A percentile compares a stretch with the other conserved stretches of the same genome.
Conservation (phyloP, 768 basidiomycete genomes). For the Boletus insuetus region DNA sequence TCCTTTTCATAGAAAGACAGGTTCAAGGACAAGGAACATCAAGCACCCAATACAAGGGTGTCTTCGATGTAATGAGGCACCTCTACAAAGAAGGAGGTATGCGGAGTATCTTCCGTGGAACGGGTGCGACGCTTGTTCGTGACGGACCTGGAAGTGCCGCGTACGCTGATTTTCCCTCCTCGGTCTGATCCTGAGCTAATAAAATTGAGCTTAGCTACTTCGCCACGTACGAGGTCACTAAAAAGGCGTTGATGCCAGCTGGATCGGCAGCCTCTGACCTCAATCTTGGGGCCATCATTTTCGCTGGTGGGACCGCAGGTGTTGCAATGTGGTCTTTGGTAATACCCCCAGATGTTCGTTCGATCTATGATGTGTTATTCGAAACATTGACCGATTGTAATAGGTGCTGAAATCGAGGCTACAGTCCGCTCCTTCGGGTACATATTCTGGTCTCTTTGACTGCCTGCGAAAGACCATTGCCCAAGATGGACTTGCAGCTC, state of each 20-base stretch:
- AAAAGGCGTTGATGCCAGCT: conserved; percentile 78
- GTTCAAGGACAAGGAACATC: conserved; percentile 84
- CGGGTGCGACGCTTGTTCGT: conserved; percentile 87
- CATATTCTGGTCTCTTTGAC: conserved; percentile 93
- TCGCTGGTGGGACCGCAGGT: conserved; percentile 93
- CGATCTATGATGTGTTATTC: not conserved
- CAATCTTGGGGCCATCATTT: conserved; percentile 80
- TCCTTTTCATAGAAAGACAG: conserved; percentile 37
- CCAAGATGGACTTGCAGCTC: conserved; percentile 76
- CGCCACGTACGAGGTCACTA: conserved; percentile 93
- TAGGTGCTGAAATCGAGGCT: conserved; percentile 95
- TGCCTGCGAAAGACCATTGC: conserved; percentile 92
- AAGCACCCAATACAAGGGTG: conserved; percentile 79
- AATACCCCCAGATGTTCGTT: conserved; percentile 91
- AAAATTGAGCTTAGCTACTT: conserved; percentile 68
- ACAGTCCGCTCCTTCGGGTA: conserved; percentile 95
- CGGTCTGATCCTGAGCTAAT: conserved; percentile 4
- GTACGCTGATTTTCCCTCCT: conserved; percentile 45
- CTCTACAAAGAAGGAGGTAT: conserved; percentile 94
- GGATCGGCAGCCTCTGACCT: conserved; percentile 79
- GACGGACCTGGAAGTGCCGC: conserved; percentile 97
- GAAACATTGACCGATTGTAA: conserved; percentile 7
- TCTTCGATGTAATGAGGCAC: conserved; percentile 85
- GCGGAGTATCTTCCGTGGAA: conserved; percentile 88
- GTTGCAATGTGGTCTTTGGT: conserved; percentile 98